Percentiles rank a stretch among this genome's conserved stretches.
Evolutionary conservation across 2,329 filamentous ascomycete species (phyloP).

Genomic region (Lecanicillium sp.): DNA sequence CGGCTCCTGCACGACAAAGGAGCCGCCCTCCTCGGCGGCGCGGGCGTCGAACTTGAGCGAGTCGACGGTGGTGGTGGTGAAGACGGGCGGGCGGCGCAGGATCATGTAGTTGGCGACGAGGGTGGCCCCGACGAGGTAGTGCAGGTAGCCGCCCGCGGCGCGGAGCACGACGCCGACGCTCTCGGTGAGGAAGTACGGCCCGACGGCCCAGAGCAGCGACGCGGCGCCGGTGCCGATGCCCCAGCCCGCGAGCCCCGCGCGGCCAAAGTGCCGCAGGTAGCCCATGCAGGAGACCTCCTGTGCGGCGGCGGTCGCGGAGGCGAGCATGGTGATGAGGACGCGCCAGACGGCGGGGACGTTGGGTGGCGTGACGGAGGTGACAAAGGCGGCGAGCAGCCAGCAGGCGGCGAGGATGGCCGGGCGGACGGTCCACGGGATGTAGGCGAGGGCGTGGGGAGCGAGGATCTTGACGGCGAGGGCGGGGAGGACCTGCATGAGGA

Average conservation of each 20-base stretch:
- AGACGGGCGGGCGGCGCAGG: constrained; percentile 21
- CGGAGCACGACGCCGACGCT: constrained; percentile 23
- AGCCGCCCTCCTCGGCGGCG: constrained; percentile 13
- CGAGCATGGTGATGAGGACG: constrained; percentile 24
- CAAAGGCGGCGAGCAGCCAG: constrained; percentile 25
- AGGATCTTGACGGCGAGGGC: constrained; percentile 24
- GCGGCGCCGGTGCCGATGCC: constrained; percentile 29
- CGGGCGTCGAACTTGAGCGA: constrained; percentile 16
- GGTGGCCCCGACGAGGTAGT: constrained; percentile 22
- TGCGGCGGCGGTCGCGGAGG: constrained; percentile 23
- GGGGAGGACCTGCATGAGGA: constrained; percentile 27
- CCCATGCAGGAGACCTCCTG: constrained; percentile 29
- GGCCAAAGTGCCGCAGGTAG: constrained; percentile 25
- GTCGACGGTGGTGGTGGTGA: constrained; percentile 16
- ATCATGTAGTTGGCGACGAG: constrained; percentile 25
- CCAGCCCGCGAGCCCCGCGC: constrained; percentile 29
- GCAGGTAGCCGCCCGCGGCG: constrained; percentile 23
- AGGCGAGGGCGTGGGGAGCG: constrained; percentile 24
- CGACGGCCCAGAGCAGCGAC: constrained; percentile 22
- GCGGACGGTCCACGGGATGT: constrained; percentile 24
- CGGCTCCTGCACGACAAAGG: constrained; percentile 9
- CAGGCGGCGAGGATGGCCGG: constrained; percentile 21
- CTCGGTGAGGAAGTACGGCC: constrained; percentile 26
- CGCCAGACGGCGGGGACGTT: constrained; percentile 28
- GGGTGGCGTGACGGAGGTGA: constrained; percentile 26